Evolutionary conservation across 305 asterid genomes (phyloP), one percentile per base, ranked within the genome.

Genomic region (Rubia occidens): DNA sequence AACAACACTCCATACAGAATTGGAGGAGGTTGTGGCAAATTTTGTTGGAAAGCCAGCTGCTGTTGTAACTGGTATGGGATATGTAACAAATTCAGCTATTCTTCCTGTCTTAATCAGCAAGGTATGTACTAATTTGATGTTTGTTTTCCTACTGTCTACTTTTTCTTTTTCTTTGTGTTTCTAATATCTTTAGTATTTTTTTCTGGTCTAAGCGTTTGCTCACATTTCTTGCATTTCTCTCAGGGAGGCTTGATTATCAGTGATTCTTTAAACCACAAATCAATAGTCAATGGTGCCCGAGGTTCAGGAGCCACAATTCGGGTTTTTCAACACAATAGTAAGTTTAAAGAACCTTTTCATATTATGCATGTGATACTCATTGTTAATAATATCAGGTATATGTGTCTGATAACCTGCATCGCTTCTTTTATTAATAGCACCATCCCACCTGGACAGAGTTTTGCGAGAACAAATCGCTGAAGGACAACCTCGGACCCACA

Each of bases 271-370:
- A 94, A 94, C 82, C 99, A 94, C 80, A 94, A 94, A 78, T 94
- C 99, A 29, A 94, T 91, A 55, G 97, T 94, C 64, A 94, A 91
- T 77, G 99, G 99, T 37, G 99, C 99, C 45, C 91, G 99, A 75
- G 99, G 99, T 60, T 91, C 98, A 72, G 96, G 99, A 71, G 99
- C 98, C 70, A 88, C 99, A 68, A 72, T 95, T 77, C 86, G 96
- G 66, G 98, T 95, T 69, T 95, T 95, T 72, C 99, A 91, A 85
- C 99, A 95, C 77, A 95, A 95, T 79, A 91, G 98, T 95, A 76
- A 73, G 91, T 80, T 67, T 60, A 61, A 58, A 67, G 68, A 62
- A 60, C 70, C 54, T 26, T 47, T 63, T 69, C 35, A 68, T 56
- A 55, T 40, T 55, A 39, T 55, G 73, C 44, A 42, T 29, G 49